These are phyloP conservation scores for Neospermospora avenae DNA, from an alignment of 2,329 filamentous ascomycete genomes.

Conservation along the genomic window DNA sequence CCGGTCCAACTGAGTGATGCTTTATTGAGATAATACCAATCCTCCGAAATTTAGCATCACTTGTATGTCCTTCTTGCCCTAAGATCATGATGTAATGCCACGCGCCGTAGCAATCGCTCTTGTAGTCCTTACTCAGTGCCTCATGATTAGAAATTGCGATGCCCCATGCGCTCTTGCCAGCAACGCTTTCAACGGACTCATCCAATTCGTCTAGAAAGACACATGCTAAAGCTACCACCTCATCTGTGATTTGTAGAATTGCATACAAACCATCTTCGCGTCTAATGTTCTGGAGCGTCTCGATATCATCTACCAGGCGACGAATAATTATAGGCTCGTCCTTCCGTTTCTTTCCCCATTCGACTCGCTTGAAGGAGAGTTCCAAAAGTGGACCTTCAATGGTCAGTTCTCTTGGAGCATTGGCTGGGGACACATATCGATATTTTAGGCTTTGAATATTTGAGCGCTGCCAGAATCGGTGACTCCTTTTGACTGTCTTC, in stretches of 20 bases:
- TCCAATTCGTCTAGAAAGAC: neutral
- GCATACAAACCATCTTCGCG: neutral
- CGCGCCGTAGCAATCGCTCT: neutral
- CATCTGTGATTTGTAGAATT: neutral
- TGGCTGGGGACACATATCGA: neutral
- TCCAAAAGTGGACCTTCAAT: neutral
- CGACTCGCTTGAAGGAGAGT: neutral
- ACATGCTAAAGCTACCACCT: neutral
- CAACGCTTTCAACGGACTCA: neutral
- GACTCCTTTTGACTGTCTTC: neutral
- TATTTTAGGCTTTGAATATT: neutral
- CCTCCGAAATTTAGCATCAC: neutral
- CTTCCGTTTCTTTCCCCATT: neutral
- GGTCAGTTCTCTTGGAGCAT: neutral
- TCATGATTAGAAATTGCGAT: neutral
- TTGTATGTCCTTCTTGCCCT: neutral
- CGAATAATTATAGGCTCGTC: neutral
- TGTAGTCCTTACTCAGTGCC: neutral
- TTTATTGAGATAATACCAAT: neutral
- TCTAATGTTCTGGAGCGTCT: neutral
- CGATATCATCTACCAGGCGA: neutral
- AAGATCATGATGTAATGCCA: neutral
- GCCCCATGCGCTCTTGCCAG: neutral
- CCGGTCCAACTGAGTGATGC: neutral
- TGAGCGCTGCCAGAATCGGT: neutral